Evolutionary conservation across 352 stramenopile genomes (phyloP), one percentile per base, ranked within the genome.

Genomic region (Pseudoperonospora humuli): DNA sequence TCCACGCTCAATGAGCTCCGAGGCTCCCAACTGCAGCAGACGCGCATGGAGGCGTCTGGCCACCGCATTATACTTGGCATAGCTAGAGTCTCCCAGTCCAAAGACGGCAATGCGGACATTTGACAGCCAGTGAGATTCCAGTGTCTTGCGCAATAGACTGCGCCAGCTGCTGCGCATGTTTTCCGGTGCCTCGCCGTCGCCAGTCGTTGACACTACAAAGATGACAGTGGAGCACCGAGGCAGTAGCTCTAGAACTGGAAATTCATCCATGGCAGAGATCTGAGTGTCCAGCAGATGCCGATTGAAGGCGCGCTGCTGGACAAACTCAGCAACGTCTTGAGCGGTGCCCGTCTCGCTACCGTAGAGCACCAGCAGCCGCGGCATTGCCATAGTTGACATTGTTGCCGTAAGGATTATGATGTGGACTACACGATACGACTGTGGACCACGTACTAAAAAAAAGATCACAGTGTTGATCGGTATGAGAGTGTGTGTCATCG

Each of bases 41-140:
- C 89, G 75, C 18, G 70, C 74, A 39, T 95, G 73, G 18, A 97
- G 61, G 24, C 80, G 83, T 3, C 86, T 61, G 9, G 83, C 91
- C 14, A 93, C 81, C 0, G 84, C 82, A 42, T 96, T 96, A 67
- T 91, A 97, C 65, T 96, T 96, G 50, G 74, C 76, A 60, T 97
- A 97, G 25, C 70, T 89, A 31, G 83, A 95, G 61, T 97, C 89
- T 7, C 91, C 91, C 19, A 97, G 57, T 18, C 91, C 90, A 54
- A 97, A 96, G 34, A 97, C 80, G 3, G 87, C 85, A 29, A 96
- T 62, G 5, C 71, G 52, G 14, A 96, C 65, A 19, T 58, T 58
- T 2, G 20, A 10, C 3, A 97, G 70, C 64, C 77, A 95, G 19
- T 81, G 56, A 8, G 42, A 28, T 3, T 64, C 48, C 8, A 97